A percentile compares a stretch with the other conserved stretches of the same genome.
These are phyloP conservation scores for Heimioporus sp. DNA, from an alignment of 768 basidiomycete species.

Conservation along the genomic window DNA sequence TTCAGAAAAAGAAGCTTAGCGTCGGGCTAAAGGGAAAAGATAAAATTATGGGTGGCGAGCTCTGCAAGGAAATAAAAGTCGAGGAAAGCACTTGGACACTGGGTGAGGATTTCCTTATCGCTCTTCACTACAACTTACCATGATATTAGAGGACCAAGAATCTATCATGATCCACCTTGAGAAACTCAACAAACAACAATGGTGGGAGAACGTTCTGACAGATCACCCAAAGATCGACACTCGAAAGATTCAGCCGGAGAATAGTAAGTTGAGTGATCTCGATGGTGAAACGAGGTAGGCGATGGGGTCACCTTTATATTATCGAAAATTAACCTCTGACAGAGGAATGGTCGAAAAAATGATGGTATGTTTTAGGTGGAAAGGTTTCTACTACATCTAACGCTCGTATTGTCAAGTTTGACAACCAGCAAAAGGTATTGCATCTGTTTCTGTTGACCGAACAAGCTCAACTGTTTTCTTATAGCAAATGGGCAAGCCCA, in stretches of 20 bases:
- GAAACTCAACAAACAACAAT: slow-evolving; percentile 83
- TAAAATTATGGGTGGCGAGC: slow-evolving; percentile 82
- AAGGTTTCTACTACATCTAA: slow-evolving; percentile 7
- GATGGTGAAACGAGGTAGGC: slow-evolving; percentile 89
- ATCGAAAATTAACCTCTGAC: slow-evolving; percentile 12
- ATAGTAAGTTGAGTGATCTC: slow-evolving; percentile 94
- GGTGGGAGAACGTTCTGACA: slow-evolving; percentile 97
- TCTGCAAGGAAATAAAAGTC: slow-evolving; percentile 91
- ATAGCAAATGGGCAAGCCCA: slow-evolving; percentile 94
- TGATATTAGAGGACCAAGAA: slow-evolving; percentile 68
- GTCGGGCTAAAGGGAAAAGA: slow-evolving; percentile 86
- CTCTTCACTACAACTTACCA: slow-evolving; percentile 5
- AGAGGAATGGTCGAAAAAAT: slow-evolving; percentile 99
- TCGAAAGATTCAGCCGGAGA: slow-evolving; percentile 90
- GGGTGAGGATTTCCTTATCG: slow-evolving; percentile 49
- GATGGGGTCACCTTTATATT: background rate
- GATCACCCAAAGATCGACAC: slow-evolving; percentile 98
- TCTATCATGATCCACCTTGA: slow-evolving; percentile 75
- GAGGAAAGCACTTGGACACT: slow-evolving; percentile 98
- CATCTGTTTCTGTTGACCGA: background rate
- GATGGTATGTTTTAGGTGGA: slow-evolving; percentile 70
- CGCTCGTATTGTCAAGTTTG: slow-evolving; percentile 33
- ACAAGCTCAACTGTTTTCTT: slow-evolving; percentile 1
- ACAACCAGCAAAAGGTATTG: slow-evolving; percentile 43
- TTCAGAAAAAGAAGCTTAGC: slow-evolving; percentile 81